Evolutionary conservation across 257 asterid genomes (phyloP).

Genomic region (Solanum verrucosum): DNA sequence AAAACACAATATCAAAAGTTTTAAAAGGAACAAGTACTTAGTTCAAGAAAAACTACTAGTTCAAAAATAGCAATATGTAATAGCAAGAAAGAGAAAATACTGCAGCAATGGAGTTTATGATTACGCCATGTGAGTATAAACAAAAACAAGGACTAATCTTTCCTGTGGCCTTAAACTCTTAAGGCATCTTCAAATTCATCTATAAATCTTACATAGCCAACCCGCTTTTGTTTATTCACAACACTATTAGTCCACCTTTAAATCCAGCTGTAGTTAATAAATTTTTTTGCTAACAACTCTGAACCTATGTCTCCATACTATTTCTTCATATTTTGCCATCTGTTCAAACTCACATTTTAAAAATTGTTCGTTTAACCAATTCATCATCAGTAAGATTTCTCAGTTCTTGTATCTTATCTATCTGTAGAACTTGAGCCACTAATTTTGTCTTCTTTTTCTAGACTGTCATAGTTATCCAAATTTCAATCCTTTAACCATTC

Average conservation of each 20-base stretch:
- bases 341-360: not conserved
- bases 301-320: not conserved
- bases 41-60: not conserved
- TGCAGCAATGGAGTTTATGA: not conserved
- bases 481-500: not conserved
- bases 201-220: not conserved
- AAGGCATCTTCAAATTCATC: not conserved
- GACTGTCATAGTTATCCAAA: not conserved
- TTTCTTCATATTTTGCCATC: not conserved
- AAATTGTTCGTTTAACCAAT: not conserved
- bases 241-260: not conserved
- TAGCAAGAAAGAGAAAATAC: not conserved
- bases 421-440: not conserved
- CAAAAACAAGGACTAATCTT: not conserved
- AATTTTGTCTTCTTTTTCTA: not conserved
- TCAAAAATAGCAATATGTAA: not conserved
- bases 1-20: slow-evolving; percentile 3
- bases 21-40: not conserved
- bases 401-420: not conserved
- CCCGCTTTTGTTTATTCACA: not conserved
- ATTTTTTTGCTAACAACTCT: not conserved
- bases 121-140: not conserved
- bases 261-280: not conserved
- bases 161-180: not conserved
- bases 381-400: not conserved